Percentiles rank a stretch among this genome's conserved stretches.
Conservation (phyloP, 768 basidiomycete species). For the Candolleomyces efflorescens region DNA sequence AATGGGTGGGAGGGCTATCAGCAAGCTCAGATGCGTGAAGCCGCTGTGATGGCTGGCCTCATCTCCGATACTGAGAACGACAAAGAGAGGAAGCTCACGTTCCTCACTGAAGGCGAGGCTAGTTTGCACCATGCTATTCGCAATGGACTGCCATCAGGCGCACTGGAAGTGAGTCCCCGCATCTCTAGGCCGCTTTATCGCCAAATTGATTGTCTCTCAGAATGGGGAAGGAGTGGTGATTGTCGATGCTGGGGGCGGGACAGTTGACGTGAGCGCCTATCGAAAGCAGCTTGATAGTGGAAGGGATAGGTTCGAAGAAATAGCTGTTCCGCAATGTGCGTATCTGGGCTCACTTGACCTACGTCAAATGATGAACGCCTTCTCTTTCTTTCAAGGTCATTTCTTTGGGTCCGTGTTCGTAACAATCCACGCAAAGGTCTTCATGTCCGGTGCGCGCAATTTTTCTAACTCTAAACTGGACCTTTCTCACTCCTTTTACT, state of each 20-base stretch:
- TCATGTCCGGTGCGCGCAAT: constrained; percentile 26
- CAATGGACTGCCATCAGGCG: constrained; percentile 2
- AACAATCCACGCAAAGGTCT: constrained; percentile 28
- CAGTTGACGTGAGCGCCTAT: constrained; percentile 55
- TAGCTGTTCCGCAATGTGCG: constrained; percentile 34
- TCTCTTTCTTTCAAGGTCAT: constrained; percentile 23
- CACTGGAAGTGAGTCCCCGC: background rate
- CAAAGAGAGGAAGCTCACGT: constrained; percentile 31
- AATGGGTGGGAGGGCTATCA: constrained; percentile 9
- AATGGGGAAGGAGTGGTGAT: constrained; percentile 42
- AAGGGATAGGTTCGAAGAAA: constrained; percentile 30
- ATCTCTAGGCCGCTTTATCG: too few species aligned
- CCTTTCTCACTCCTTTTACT: background rate
- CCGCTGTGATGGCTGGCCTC: constrained; percentile 42
- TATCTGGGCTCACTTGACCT: background rate
- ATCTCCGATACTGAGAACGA: constrained; percentile 27
- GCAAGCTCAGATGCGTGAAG: constrained; percentile 11
- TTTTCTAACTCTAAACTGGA: too few species aligned
- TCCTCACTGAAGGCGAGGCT: constrained; percentile 53
- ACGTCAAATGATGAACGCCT: background rate
- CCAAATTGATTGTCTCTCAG: constrained; percentile 18
- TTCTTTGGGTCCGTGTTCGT: constrained; percentile 45
- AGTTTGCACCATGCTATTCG: constrained; percentile 42
- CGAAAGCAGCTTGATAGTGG: constrained; percentile 22
- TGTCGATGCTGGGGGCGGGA: constrained; percentile 60